Evolutionary conservation across 2,329 filamentous ascomycete species (phyloP).

Genomic region (Penicillium thymicola): DNA sequence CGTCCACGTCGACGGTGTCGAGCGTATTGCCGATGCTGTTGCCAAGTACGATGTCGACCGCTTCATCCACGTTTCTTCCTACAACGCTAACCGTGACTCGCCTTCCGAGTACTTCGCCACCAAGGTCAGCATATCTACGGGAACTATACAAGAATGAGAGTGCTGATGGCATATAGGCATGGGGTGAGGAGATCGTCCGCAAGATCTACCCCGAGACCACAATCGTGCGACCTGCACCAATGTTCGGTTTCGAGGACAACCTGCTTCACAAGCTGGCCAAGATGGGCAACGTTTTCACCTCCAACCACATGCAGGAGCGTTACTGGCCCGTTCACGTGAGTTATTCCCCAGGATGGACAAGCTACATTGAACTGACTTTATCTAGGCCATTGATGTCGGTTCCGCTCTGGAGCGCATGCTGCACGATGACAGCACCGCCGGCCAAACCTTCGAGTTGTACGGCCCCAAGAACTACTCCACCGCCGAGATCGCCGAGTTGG

Average conservation of each 20-base stretch:
- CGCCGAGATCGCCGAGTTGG: conserved; percentile 77
- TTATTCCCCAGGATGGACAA: neutral
- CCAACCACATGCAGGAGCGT: conserved; percentile 89
- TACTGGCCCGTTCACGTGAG: conserved; percentile 87
- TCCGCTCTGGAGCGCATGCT: conserved; percentile 85
- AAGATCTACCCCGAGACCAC: conserved; percentile 95
- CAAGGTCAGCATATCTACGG: conserved; percentile 59
- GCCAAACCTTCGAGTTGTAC: conserved; percentile 90
- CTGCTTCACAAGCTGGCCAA: conserved; percentile 82
- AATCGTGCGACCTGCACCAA: conserved; percentile 86
- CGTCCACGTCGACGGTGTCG: conserved; percentile 86
- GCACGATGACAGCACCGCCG: conserved; percentile 83
- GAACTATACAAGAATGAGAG: neutral
- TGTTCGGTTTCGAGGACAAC: conserved; percentile 94
- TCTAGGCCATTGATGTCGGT: conserved; percentile 81
- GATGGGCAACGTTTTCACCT: conserved; percentile 76
- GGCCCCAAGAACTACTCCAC: conserved; percentile 91
- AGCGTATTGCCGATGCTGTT: conserved; percentile 88
- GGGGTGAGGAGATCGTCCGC: conserved; percentile 77
- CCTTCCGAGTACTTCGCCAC: conserved; percentile 85
- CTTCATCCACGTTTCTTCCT: conserved; percentile 94
- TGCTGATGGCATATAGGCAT: conserved; percentile 51
- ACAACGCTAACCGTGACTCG: conserved; percentile 79
- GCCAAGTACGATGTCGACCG: conserved; percentile 98
- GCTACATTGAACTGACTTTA: conserved; percentile 8